Evolutionary conservation across 192 early-diverging fungal species (phyloP).

Genomic region (Fimicolochytrium jonesii): DNA sequence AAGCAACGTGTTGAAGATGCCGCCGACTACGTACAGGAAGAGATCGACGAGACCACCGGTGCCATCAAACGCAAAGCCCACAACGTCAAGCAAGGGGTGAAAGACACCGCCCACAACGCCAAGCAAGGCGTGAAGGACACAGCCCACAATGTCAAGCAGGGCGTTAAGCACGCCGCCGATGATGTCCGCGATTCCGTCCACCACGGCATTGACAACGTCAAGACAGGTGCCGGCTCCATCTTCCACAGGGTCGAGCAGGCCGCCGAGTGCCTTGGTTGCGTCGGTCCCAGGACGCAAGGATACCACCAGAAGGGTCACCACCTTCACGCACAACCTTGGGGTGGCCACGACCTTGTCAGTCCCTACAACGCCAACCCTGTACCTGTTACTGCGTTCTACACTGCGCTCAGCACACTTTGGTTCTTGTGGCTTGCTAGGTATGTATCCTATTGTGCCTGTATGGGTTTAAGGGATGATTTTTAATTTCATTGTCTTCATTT

Average conservation of each 20-base stretch:
- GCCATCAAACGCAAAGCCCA: no score
- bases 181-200: conserved; percentile 10
- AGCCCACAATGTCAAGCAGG: conserved; percentile 14
- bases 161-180: conserved; percentile 1
- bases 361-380: conserved; percentile 16
- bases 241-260: conserved; percentile 24
- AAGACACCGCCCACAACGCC: conserved; percentile 16
- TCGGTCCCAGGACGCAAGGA: conserved; percentile 2
- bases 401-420: conserved; percentile 32
- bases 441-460: not conserved
- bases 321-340: not conserved
- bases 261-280: conserved; percentile 19
- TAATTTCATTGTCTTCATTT: no score
- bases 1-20: not conserved
- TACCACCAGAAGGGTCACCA: not conserved
- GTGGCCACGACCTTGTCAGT: not conserved
- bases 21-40: not conserved
- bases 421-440: conserved; percentile 29
- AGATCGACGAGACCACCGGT: no score
- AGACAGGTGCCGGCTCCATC: conserved; percentile 13
- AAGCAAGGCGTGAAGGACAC: conserved; percentile 16
- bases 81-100: not conserved
- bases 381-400: conserved; percentile 35
- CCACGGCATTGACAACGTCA: conserved; percentile 3
- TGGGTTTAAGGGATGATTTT: no score